These are phyloP conservation scores for Penicillium canariense DNA, from an alignment of 495 filamentous ascomycete species.

Conservation along the genomic window DNA sequence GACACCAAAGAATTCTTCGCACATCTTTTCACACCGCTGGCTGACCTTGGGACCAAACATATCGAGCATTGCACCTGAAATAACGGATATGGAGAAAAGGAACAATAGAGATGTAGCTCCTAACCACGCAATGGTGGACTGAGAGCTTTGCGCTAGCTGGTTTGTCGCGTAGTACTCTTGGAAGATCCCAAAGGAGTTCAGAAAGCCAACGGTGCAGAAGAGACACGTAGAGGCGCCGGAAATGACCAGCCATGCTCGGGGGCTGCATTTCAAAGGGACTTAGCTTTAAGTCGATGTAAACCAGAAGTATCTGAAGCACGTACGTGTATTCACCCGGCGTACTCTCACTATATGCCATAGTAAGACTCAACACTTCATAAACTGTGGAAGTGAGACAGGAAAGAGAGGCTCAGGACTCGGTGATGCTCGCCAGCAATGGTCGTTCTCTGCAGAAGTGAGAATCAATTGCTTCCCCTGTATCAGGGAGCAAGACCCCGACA, in stretches of 20 bases:
- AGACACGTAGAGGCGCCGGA: constrained; percentile 27
- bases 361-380: background rate
- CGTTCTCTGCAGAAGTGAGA: too few relatives aligned
- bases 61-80: constrained; percentile 39
- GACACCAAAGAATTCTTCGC: background rate
- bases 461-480: too few relatives aligned
- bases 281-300: background rate
- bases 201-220: constrained; percentile 58
- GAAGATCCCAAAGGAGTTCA: constrained; percentile 64
- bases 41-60: constrained; percentile 34
- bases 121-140: constrained; percentile 60
- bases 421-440: too few relatives aligned
- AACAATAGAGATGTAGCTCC: constrained; percentile 50
- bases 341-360: background rate
- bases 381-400: background rate
- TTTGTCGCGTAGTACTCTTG: constrained; percentile 57
- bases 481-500: too few relatives aligned
- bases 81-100: constrained; percentile 33
- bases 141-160: constrained; percentile 44
- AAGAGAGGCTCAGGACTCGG: too few relatives aligned
- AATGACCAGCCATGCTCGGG: constrained; percentile 27
- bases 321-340: constrained; percentile 25
- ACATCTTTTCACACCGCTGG: background rate
- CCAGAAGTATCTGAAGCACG: background rate
- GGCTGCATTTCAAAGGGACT: constrained; percentile 3